These are phyloP conservation scores for Globisporangium abappressorium DNA, from an alignment of 352 stramenopile genomes.

Conservation along the genomic window DNA sequence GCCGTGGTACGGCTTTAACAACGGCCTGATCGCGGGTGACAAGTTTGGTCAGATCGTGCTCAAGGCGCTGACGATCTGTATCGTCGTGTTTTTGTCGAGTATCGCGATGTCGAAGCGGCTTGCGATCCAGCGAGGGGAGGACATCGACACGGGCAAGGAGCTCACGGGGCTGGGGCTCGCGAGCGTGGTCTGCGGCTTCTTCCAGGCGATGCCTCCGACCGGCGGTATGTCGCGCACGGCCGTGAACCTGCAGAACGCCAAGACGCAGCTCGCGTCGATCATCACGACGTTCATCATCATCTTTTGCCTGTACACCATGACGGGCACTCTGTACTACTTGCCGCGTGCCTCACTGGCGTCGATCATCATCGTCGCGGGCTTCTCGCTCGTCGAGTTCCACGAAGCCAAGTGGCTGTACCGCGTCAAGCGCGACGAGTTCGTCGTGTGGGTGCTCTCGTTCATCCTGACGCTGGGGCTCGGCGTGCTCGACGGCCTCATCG, in stretches of 20 bases:
- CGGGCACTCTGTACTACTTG: slow-evolving; percentile 80
- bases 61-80: slow-evolving; percentile 56
- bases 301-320: slow-evolving; percentile 83
- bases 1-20: slow-evolving; percentile 53
- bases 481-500: slow-evolving; percentile 46
- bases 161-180: slow-evolving; percentile 84
- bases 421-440: slow-evolving; percentile 54
- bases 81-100: slow-evolving; percentile 88
- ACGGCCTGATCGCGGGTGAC: slow-evolving; percentile 34
- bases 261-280: slow-evolving; percentile 80
- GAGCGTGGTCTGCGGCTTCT: slow-evolving; percentile 83
- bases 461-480: slow-evolving; percentile 44
- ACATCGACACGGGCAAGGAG: slow-evolving; percentile 75
- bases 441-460: slow-evolving; percentile 50
- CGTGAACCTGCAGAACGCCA: slow-evolving; percentile 86
- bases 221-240: slow-evolving; percentile 84
- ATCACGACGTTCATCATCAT: slow-evolving; percentile 81
- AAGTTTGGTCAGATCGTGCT: slow-evolving; percentile 49
- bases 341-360: slow-evolving; percentile 67
- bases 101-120: slow-evolving; percentile 87
- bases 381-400: slow-evolving; percentile 83
- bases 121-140: slow-evolving; percentile 60
- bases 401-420: slow-evolving; percentile 84
- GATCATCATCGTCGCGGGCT: slow-evolving; percentile 90
- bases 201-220: slow-evolving; percentile 77